Evolutionary conservation across 2,329 filamentous ascomycete species (phyloP).

Genomic region (Xylaria sp.): DNA sequence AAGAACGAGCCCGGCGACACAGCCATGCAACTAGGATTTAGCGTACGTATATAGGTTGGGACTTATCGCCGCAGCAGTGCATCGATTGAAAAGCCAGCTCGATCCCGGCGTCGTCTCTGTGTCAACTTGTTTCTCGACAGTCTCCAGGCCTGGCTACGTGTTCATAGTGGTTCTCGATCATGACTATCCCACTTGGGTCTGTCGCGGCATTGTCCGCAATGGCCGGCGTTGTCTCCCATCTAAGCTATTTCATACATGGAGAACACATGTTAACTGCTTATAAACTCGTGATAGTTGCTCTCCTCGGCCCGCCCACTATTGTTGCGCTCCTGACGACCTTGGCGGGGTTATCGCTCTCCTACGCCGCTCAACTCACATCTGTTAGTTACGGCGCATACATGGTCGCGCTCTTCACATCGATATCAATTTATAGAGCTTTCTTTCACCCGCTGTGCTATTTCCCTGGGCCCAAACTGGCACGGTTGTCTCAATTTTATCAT

Average conservation of each 20-base stretch:
- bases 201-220: constrained; percentile 8
- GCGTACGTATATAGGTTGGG: neutral
- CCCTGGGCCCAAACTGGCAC: constrained; percentile 19
- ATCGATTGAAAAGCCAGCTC: neutral
- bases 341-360: neutral
- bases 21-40: constrained; percentile 13
- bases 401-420: constrained; percentile 24
- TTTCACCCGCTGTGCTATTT: constrained; percentile 28
- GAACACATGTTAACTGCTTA: constrained; percentile 27
- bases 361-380: constrained; percentile 11
- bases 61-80: constrained; percentile 2
- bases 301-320: constrained; percentile 7
- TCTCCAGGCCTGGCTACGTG: neutral
- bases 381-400: constrained; percentile 24
- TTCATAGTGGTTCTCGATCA: neutral
- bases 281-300: constrained; percentile 11
- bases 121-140: neutral
- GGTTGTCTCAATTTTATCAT: constrained; percentile 27
- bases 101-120: neutral
- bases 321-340: constrained; percentile 7
- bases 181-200: constrained; percentile 6
- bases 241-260: constrained; percentile 25
- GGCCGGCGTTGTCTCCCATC: constrained; percentile 24
- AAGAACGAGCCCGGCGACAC: neutral
- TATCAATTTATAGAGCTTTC: constrained; percentile 24